Percentiles rank a stretch among this genome's conserved stretches.
These are phyloP conservation scores for Stenogyne calaminthoides DNA, from an alignment of 305 asterid genomes.

Conservation along the genomic window DNA sequence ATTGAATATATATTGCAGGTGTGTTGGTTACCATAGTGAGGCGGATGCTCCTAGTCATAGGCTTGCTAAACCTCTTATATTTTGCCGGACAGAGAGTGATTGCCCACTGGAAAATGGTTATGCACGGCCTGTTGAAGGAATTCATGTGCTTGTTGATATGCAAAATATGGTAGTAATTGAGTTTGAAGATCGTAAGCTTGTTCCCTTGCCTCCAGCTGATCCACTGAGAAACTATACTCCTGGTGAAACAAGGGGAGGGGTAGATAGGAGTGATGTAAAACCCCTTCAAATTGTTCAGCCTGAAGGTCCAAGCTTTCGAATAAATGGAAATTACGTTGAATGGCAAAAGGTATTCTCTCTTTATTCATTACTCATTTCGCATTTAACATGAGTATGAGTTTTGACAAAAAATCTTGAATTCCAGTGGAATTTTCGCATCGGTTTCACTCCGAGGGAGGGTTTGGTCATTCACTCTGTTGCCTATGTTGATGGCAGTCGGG, in stretches of 20 bases:
- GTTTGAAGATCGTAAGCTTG: slow-evolving; percentile 93
- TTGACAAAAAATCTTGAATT: slow-evolving; percentile 16
- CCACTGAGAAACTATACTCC: slow-evolving; percentile 93
- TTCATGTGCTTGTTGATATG: slow-evolving; percentile 90
- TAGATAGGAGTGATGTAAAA: slow-evolving; percentile 94
- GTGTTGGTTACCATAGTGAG: slow-evolving; percentile 91
- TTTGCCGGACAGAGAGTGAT: slow-evolving; percentile 94
- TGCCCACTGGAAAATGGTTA: slow-evolving; percentile 98
- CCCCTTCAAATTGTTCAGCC: slow-evolving; percentile 85
- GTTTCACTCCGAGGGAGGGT: slow-evolving; percentile 97
- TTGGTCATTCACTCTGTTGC: slow-evolving; percentile 95
- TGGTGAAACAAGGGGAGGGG: slow-evolving; percentile 96
- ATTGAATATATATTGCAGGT: slow-evolving; percentile 54
- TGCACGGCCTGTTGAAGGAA: slow-evolving; percentile 99
- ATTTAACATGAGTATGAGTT: slow-evolving; percentile 1
- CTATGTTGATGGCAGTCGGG: slow-evolving; percentile 93
- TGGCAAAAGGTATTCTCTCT: slow-evolving; percentile 85
- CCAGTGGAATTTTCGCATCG: slow-evolving; percentile 96
- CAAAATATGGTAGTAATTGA: slow-evolving; percentile 91
- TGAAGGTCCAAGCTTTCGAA: slow-evolving; percentile 99
- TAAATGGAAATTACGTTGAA: slow-evolving; percentile 77
- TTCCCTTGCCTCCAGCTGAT: slow-evolving; percentile 95
- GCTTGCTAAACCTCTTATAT: slow-evolving; percentile 95
- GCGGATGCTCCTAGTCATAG: slow-evolving; percentile 93
- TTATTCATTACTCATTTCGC: slow-evolving; percentile 6